Percentiles rank a stretch among this genome's conserved stretches.
Evolutionary conservation across 345 rosid genomes (phyloP).

Genomic region (Eucalyptus melliodora): DNA sequence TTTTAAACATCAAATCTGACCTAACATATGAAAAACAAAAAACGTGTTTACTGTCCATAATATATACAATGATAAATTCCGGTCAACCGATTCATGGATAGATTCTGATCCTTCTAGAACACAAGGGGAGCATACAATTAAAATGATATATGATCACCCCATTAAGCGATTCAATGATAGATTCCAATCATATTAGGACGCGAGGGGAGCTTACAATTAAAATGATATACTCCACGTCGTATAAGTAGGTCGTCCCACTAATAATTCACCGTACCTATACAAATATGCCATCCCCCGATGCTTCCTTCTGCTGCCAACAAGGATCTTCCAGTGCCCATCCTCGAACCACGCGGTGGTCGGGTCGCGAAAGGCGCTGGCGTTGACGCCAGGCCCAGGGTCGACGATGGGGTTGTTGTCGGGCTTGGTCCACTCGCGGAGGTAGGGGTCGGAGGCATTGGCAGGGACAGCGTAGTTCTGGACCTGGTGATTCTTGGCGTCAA

Average conservation of each 20-base stretch:
- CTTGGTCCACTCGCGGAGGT: slow-evolving; percentile 66
- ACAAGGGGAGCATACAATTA: no score
- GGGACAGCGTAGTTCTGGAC: slow-evolving; percentile 75
- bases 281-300: slow-evolving; percentile 48
- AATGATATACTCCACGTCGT: background rate
- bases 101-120: no score
- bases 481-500: slow-evolving; percentile 31
- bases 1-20: background rate
- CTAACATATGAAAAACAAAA: background rate
- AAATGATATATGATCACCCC: background rate
- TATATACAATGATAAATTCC: background rate
- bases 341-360: slow-evolving; percentile 80
- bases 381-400: slow-evolving; percentile 28
- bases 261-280: background rate
- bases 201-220: background rate
- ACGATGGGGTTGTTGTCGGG: slow-evolving; percentile 64
- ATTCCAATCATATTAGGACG: background rate
- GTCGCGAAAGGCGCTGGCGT: slow-evolving; percentile 76
- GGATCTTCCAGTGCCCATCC: slow-evolving; percentile 49
- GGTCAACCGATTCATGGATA: background rate
- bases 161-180: background rate
- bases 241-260: background rate
- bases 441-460: slow-evolving; percentile 54
- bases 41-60: background rate
- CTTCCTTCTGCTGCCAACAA: slow-evolving; percentile 44